Conservation (phyloP, 306 rosid species). For the Castanea crenata region DNA sequence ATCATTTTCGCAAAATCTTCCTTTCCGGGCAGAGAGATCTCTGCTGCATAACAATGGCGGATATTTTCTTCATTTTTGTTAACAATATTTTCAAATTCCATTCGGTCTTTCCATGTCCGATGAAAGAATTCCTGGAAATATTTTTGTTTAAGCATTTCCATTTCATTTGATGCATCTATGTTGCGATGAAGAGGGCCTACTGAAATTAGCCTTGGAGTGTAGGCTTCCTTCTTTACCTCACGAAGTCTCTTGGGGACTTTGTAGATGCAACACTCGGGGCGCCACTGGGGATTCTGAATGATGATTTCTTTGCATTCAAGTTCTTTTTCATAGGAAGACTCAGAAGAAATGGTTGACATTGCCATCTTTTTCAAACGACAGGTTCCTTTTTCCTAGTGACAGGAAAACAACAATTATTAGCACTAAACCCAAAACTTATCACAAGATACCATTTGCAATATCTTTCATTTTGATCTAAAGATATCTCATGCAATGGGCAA, state of each 20-base stretch:
- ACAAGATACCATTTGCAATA: no score
- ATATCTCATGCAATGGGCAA: no score
- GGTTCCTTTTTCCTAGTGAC: no score
- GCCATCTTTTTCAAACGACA: no score
- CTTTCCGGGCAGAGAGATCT: neutral
- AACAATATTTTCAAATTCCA: neutral
- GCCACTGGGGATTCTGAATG: neutral
- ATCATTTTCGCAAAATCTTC: neutral
- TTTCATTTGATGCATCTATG: neutral
- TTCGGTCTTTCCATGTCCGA: neutral
- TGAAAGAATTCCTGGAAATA: neutral
- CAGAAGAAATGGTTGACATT: neutral
- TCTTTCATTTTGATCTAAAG: no score
- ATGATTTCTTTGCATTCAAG: neutral
- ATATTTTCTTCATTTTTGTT: neutral
- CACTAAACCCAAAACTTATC: no score
- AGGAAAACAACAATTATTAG: no score
- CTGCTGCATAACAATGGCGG: neutral
- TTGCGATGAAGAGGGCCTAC: slow-evolving; percentile 20
- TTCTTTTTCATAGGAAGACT: neutral
- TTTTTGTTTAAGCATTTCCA: neutral
- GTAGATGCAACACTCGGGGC: neutral
- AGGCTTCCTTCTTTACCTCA: slow-evolving; percentile 6
- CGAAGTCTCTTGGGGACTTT: slow-evolving; percentile 20
- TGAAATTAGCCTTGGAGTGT: slow-evolving; percentile 22